These are phyloP conservation scores for Calonectria naviculata DNA, from an alignment of 2,329 filamentous ascomycete genomes.

Conservation along the genomic window DNA sequence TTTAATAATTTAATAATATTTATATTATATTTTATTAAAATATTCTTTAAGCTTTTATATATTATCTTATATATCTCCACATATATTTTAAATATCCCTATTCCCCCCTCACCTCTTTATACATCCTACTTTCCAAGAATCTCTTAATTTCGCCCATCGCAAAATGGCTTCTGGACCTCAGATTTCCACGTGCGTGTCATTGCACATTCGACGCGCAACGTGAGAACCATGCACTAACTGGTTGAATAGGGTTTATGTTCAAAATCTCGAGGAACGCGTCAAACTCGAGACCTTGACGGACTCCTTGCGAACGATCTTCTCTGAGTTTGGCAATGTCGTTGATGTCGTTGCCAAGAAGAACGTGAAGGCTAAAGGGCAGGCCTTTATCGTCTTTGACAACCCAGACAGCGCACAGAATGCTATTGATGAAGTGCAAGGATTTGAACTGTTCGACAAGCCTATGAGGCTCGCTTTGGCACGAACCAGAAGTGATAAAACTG, in stretches of 20 bases:
- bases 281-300: conserved; percentile 82
- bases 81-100: no score
- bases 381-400: conserved; percentile 90
- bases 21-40: neutral
- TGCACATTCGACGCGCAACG: conserved; percentile 72
- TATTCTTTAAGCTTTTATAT: neutral
- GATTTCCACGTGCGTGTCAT: conserved; percentile 79
- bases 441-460: conserved; percentile 91
- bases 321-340: conserved; percentile 86
- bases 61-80: neutral
- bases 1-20: neutral
- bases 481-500: conserved; percentile 87
- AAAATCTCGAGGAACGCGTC: conserved; percentile 92
- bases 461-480: conserved; percentile 88
- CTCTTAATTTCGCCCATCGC: neutral
- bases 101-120: neutral
- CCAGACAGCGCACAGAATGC: conserved; percentile 83
- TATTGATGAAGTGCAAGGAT: conserved; percentile 90
- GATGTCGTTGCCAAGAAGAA: conserved; percentile 92
- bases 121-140: neutral
- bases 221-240: conserved; percentile 50
- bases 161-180: conserved; percentile 56
- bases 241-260: conserved; percentile 70
- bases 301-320: conserved; percentile 81
- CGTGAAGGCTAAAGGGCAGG: conserved; percentile 92